These are phyloP conservation scores for Eremothecium gossypii DNA, from an alignment of 1,139 yeast genomes.

Conservation along the genomic window DNA sequence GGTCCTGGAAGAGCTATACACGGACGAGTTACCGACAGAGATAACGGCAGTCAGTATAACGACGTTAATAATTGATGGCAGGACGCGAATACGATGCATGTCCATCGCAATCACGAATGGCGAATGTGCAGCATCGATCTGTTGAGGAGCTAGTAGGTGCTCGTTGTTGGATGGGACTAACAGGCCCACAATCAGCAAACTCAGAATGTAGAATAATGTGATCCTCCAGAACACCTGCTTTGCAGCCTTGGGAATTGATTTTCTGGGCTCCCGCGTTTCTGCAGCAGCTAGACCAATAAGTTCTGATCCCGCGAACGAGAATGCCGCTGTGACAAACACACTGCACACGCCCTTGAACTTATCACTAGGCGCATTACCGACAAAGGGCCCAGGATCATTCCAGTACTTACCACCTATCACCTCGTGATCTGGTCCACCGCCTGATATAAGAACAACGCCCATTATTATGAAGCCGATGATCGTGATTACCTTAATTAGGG, in stretches of 20 bases:
- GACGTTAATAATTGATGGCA: conserved; percentile 46
- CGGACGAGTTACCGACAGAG: conserved; percentile 63
- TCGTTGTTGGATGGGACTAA: conserved; percentile 38
- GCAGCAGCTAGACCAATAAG: conserved; percentile 82
- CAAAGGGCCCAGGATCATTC: conserved; percentile 61
- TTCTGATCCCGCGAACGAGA: conserved; percentile 57
- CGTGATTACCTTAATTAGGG: conserved; percentile 52
- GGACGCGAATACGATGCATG: conserved; percentile 44
- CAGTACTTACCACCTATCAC: conserved; percentile 52
- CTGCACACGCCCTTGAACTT: conserved; percentile 45
- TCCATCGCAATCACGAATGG: conserved; percentile 55
- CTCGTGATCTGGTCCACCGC: conserved; percentile 53
- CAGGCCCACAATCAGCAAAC: conserved; percentile 38
- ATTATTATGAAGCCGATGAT: conserved; percentile 58
- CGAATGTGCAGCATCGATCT: conserved; percentile 46
- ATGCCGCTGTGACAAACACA: conserved; percentile 47
- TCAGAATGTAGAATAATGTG: conserved; percentile 45
- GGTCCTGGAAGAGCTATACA: conserved; percentile 58
- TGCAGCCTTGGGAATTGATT: conserved; percentile 62
- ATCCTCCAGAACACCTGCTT: conserved; percentile 71
- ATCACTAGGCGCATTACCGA: conserved; percentile 34
- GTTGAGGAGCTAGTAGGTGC: conserved; percentile 33
- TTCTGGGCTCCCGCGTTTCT: conserved; percentile 71
- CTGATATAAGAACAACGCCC: conserved; percentile 59
- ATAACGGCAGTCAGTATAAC: conserved; percentile 53